Evolutionary conservation across 768 basidiomycete genomes (phyloP), one percentile per base, ranked within the genome.

Genomic region (Phaeotremella skinneri): DNA sequence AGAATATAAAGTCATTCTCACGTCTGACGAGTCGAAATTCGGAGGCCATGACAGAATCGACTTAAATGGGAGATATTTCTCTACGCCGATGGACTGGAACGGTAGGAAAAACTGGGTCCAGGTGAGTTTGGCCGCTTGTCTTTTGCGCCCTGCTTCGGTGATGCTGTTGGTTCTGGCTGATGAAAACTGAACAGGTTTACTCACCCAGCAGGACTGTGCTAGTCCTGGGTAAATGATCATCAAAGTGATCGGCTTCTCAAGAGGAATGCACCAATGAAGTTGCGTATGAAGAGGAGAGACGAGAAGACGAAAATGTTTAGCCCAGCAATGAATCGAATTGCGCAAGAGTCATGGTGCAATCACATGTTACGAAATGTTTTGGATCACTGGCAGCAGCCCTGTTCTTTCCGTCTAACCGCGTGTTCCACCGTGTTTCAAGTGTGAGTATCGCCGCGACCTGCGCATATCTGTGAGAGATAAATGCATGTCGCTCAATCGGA

Each of bases 1-100:
- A 9, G 85, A 92, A 77, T 98, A 98, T 78, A 81, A 79, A 49
- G 82, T 91, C 61, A 79, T 90, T 2, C 80, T 99, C 51, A 85
- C 82, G 59, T 91, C 85, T 64, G 96, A 99, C 73, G 90, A 94
- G 75, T 84, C 85, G 74, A 78, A 81, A 45, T 97, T 90, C 67
- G 94, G 92, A 26, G 96, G 96, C 3, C 96, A 91, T 75, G 87
- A 85, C 50, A 89, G 94, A 61, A 82, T 90, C 55, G 80, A 81
- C 48, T 70, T 84, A 37, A 83, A 84, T 34, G 81, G 82, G 29
- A 81, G 81, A 69, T 91, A 85, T 78, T 81, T 85, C 70, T 98
- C 96, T 17, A 90, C 87, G 23, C 84, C 89, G 1, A 76, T 89
- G 81, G 87, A 86, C 68, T 98, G 94, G 94, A 91, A 94, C 72